Base-by-base conservation (phyloP, 208 protist species). In the Trichomonas vaginalis region DNA sequence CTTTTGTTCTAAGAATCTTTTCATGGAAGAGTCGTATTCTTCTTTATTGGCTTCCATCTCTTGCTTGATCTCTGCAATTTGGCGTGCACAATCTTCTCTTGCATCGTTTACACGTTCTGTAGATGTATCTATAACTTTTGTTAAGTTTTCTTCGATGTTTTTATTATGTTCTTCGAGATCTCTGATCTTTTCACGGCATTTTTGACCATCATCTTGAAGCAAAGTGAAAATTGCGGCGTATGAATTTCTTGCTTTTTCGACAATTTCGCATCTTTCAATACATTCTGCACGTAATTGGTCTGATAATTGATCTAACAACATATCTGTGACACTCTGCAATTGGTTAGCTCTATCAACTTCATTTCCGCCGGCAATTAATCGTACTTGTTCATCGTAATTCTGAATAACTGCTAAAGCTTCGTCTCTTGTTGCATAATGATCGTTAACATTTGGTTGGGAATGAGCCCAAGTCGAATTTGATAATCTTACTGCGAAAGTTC, bases 1-100 rank as follows among this genome's bases (percentile, higher is more conserved):
- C 56, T 92, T 92, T 92, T 92, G 86, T 42, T 92, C 86, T 21
- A 92, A 32, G 45, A 92, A 92, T 51, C 86, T 48, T 92, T 92
- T 92, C 86, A 92, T 92, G 32, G 86, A 92, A 23, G 86, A 48
- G 27, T 92, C 86, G 15, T 92, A 92, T 92, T 92, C 86, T 51
- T 92, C 86, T 92, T 92, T 92, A n/a, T 92, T 92, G 35, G 42
- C 86, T 40, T 92, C 45, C 45, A 92, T 51, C 56, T 92, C 86
- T 47, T 92, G 23, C 27, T 48, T 92, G 32, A 56, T 51, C 39
- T 48, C 21, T 3, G 40, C 17, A 39, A 92, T 92, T 51, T 92
- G 86, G 0, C 45, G 8, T 10, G 40, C 86, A 51, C 45, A 92
- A 39, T 92, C 86, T 51, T 92, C 86, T 56, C 46, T 0, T 39